Evolutionary conservation across 208 protist species (phyloP), one percentile per base, ranked within the genome.

Genomic region (Trypanosoma rangeli): DNA sequence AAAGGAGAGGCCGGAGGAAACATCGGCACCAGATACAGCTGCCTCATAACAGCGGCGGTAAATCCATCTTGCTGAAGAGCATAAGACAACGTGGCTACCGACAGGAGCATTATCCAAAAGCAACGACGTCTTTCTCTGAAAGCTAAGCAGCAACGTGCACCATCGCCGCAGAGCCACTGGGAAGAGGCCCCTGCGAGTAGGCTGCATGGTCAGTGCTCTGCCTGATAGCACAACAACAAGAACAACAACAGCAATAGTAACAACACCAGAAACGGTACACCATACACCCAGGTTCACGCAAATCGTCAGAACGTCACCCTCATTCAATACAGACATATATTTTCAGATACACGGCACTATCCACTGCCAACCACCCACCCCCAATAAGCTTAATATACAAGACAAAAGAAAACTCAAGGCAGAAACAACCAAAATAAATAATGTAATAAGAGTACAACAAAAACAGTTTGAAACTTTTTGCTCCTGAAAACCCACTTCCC

Each of bases 1-100:
- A 55, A 29, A 70, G 63, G 18, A 64, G 9, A 61, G 64, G 20
- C 68, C 59, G 28, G 42, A 39, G 54, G 22, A 46, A 61, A 50
- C 35, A 63, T 24, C 35, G 55, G 57, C 22, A 67, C 13, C 18
- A 53, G 42, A 29, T 31, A 31, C 57, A 59, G 20, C 4, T 42
- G 53, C 46, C 24, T 53, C 46, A 52, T n/a, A 16, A 33, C 39
- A 12, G 50, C 46, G 33, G 35, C 28, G 56, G 22, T 28, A 33
- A 55, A 26, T 52, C n/a, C 22, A 53, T 53, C 63, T 15, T 33
- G n/a, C 28, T 54, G 60, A 13, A 67, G 22, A 52, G 52, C 29
- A 37, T 29, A 55, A 26, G 44, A 35, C 65, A 54, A 48, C 29
- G 44, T 39, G 58, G 48, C 26, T 53, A 52, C 20, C 31, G 29